phyloP scores from a whole-genome alignment of 2,329 filamentous ascomycete species.

The Aspergillus costaricaensis region DNA sequence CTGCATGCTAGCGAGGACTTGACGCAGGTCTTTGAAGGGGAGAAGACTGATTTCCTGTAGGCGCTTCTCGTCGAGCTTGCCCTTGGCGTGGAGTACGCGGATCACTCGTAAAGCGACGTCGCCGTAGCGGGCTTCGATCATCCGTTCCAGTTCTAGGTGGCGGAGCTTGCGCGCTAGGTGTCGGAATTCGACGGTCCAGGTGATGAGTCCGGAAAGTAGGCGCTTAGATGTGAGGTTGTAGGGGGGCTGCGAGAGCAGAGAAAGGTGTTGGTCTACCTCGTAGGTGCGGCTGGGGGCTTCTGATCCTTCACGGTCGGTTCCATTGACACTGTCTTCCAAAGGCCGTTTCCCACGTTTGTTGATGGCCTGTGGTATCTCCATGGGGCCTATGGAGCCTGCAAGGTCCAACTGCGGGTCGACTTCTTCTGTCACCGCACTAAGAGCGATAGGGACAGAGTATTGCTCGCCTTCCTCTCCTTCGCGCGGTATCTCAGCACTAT shows the following conservation, averaged over 20 bases:
- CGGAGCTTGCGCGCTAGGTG: conserved; percentile 69
- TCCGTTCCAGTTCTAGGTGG: conserved; percentile 76
- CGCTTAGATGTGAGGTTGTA: conserved; percentile 40
- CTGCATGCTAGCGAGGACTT: conserved; percentile 82
- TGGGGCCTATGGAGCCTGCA: conserved; percentile 37
- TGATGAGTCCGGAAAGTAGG: conserved; percentile 57
- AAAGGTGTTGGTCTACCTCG: conserved; percentile 44
- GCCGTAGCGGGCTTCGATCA: conserved; percentile 76
- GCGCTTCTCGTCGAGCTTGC: conserved; percentile 93
- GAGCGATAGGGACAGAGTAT: conserved; percentile 38
- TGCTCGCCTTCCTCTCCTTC: conserved; percentile 46
- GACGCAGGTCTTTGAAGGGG: conserved; percentile 80
- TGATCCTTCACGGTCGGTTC: conserved; percentile 53
- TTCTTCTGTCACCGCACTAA: conserved; percentile 39
- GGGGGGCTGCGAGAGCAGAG: conserved; percentile 53
- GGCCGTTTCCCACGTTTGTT: conserved; percentile 36
- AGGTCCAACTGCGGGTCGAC: conserved; percentile 42
- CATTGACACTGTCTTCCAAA: conserved; percentile 34
- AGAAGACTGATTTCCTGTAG: conserved; percentile 79
- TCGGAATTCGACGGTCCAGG: conserved; percentile 85
- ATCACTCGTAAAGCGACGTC: conserved; percentile 77
- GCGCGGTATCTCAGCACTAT: conserved; percentile 38
- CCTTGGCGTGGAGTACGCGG: conserved; percentile 80
- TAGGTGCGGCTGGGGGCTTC: conserved; percentile 31
- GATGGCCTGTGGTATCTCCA: conserved; percentile 26